These are phyloP conservation scores for Eucalyptus paniculata DNA, from an alignment of 345 rosid genomes.

Conservation along the genomic window DNA sequence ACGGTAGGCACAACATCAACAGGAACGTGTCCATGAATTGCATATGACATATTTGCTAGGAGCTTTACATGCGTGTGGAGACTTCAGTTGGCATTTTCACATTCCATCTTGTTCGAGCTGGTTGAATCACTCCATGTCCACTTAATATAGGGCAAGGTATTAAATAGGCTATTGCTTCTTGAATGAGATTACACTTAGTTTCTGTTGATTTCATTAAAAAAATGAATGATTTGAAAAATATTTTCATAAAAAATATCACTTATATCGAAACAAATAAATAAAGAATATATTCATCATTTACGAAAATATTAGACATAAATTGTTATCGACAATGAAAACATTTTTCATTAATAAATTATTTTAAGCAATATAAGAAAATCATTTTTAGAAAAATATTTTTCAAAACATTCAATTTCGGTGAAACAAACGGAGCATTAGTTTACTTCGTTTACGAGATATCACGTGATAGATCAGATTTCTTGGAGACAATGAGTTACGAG, in stretches of 20 bases:
- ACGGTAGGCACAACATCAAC: background rate
- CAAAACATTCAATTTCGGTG: too few species aligned
- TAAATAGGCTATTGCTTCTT: background rate
- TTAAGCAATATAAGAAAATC: too few species aligned
- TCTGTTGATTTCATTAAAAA: too few species aligned
- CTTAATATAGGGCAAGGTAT: background rate
- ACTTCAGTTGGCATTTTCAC: background rate
- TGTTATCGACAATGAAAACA: too few species aligned
- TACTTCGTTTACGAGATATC: background rate
- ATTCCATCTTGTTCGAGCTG: background rate
- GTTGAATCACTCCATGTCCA: background rate
- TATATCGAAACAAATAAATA: too few species aligned
- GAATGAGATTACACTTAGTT: background rate
- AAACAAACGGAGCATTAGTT: background rate
- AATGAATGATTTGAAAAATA: too few species aligned
- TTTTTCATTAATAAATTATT: too few species aligned
- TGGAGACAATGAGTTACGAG: background rate
- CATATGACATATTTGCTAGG: background rate
- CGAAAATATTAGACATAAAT: too few species aligned
- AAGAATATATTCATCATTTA: too few species aligned
- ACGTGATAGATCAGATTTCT: background rate
- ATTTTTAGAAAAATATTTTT: too few species aligned
- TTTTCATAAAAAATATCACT: background rate
- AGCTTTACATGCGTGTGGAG: background rate
- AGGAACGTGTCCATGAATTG: background rate